phyloP scores from a whole-genome alignment of 306 rosid species.

The Neltuma alba region DNA sequence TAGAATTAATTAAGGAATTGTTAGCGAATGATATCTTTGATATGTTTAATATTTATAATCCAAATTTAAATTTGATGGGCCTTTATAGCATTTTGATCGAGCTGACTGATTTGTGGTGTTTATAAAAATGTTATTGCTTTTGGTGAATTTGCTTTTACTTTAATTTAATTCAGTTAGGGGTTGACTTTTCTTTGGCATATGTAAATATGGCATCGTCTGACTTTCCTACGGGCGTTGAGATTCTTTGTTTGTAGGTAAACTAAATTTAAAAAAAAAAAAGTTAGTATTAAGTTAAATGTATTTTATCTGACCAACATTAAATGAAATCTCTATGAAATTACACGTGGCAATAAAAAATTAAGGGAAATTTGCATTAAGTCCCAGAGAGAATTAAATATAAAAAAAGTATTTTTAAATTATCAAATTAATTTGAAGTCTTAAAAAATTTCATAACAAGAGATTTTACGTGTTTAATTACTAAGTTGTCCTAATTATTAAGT shows the following conservation, averaged over 20 bases:
- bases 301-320: neutral
- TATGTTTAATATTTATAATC: slow-evolving; percentile 28
- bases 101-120: slow-evolving; percentile 26
- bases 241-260: neutral
- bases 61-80: slow-evolving; percentile 11
- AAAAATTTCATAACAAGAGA: no score
- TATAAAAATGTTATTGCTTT: neutral
- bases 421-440: no score
- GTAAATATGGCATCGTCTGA: neutral
- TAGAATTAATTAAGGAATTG: slow-evolving; percentile 13
- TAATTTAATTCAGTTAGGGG: slow-evolving; percentile 20
- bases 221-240: neutral
- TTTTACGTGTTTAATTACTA: no score
- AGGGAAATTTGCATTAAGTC: no score
- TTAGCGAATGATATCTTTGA: slow-evolving; percentile 15
- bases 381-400: no score
- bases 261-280: neutral
- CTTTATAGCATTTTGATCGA: slow-evolving; percentile 13
- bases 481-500: no score
- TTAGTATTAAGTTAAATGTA: neutral
- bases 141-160: slow-evolving; percentile 14
- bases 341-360: neutral
- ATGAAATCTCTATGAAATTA: neutral
- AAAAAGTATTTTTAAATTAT: no score
- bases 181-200: slow-evolving; percentile 33